phyloP scores from a whole-genome alignment of 768 basidiomycete genomes.

The Coprinopsis sp. region DNA sequence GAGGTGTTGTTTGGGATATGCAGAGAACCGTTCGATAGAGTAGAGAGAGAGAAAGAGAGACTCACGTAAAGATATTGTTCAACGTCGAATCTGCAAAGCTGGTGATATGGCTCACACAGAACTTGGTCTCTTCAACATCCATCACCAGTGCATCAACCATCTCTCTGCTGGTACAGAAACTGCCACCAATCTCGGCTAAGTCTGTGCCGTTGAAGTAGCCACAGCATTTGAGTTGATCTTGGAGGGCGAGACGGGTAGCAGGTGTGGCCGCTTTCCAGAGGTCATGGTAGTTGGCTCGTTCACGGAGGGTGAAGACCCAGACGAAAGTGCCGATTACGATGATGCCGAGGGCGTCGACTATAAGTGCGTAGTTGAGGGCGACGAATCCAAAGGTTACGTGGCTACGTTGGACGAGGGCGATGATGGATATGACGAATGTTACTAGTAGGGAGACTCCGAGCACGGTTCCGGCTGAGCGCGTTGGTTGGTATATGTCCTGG shows the following conservation, averaged over 20 bases:
- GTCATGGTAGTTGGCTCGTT: constrained; percentile 60
- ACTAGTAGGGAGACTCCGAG: constrained; percentile 63
- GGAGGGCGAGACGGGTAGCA: constrained; percentile 51
- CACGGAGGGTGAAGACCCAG: constrained; percentile 78
- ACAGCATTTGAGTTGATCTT: constrained; percentile 83
- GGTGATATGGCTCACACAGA: constrained; percentile 73
- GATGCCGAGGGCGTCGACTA: constrained; percentile 58
- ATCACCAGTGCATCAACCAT: constrained; percentile 32
- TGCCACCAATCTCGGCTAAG: constrained; percentile 53
- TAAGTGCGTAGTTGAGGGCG: constrained; percentile 70
- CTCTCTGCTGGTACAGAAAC: constrained; percentile 47
- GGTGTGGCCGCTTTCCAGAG: constrained; percentile 48
- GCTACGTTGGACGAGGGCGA: constrained; percentile 65
- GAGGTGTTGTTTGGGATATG: constrained; percentile 51
- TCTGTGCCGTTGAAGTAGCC: constrained; percentile 76
- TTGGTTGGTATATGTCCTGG: background rate
- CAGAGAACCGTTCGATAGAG: constrained; percentile 2
- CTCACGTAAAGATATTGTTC: constrained; percentile 81
- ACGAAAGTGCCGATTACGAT: constrained; percentile 65
- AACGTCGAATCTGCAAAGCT: constrained; percentile 65
- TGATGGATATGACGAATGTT: constrained; percentile 68
- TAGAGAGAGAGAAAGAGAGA: constrained; percentile 14
- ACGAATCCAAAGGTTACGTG: constrained; percentile 68
- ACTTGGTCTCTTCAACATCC: constrained; percentile 39
- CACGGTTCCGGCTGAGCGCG: constrained; percentile 57